Base-by-base conservation (phyloP, 257 asterid genomes). In the Przewalskia tangutica region DNA sequence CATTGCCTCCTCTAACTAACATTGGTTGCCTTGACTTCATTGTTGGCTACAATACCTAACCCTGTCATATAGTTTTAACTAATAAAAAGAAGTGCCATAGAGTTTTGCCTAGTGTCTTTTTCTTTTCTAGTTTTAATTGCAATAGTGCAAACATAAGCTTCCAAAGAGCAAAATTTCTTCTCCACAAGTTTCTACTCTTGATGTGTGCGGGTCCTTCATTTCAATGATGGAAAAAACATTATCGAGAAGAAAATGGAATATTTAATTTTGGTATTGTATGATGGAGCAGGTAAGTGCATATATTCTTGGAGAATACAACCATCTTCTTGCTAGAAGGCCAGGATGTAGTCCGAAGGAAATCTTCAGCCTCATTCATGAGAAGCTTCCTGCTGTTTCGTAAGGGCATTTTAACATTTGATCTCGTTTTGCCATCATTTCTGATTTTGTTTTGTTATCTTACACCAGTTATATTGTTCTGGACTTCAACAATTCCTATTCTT, bases 381-480 rank as follows among this genome's bases (percentile, higher is more conserved):
- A 94, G 91, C 97, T 92, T 84, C 98, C 98, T 79, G 88, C 98
- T 84, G 97, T 94, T 81, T 90, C 97, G 98, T 94, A 89, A 91
- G 97, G 62, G 62, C 46, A 75, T 85, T 77, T 84, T 66, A 51
- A 32, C 63, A 59, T 48, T 53, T 81, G 71, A 51, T 77, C 66
- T 65, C 59, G 23, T 77, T 34, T 80, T 82, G 70, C 83, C 85
- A 65, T 65, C 84, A 66, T 68, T 85, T 51, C 62, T 75, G 46
- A 18, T 76, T 59, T 84, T 27, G 17, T 18, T 55, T 40, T 85
- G 78, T 64, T 84, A 79, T 62, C 78, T 82, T 51, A 90, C 36
- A 36, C 55, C 83, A 77, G 84, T 77, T 65, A 73, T 76, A 64
- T 56, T 79, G 59, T 78, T 80, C 94, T 93, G 98, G 92, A 90